Base-by-base conservation (phyloP, 768 basidiomycete species). In the Bullera alba region DNA sequence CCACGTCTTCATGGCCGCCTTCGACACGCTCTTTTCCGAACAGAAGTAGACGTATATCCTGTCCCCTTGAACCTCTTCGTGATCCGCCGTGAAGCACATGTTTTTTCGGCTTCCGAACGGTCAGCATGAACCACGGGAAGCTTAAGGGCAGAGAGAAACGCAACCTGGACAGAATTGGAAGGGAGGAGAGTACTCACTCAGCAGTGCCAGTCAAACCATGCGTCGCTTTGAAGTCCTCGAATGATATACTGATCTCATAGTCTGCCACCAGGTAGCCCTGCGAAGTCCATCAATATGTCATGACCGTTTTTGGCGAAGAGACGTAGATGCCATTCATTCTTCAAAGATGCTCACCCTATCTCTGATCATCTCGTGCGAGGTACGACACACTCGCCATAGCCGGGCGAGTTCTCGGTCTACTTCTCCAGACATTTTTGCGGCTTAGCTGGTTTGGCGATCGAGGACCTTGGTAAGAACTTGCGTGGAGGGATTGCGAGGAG, bases 1-100 rank as follows among this genome's bases (percentile, higher is more conserved):
- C 48, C 71, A 95, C 93, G 90, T 93, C 76, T 91, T 79, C 89
- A 97, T 96, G 3, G 91, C 89, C 74, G 95, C 93, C 37, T 97
- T 90, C 52, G 91, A 88, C 5, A 97, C 95, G 64, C 87, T 89
- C 72, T 77, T 81, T 74, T 97, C 95, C 39, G 92, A 90, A n/a
- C 89, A 83, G 74, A 93, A 99, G 72, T 87, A 96, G 17, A 97
- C 77, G 62, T 87, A 97, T 63, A 99, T 87, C 72, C 87, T 85
- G 62, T 90, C 84, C 7, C 75, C 73, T 22, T 81, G 76, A 59
- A 86, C 83, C 12, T 76, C 75, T 51, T 77, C 76, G 15, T 82
- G 81, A 58, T 85, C 83, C 10, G 90, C 89, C 73, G 83, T 88
- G 77, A 96, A 97, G 71, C 88, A 88, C 63, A 99, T 79, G 58